Evolutionary conservation across 1,284 basidiomycete genomes (phyloP).

Genomic region (Cutaneotrichosporon mucoides): DNA sequence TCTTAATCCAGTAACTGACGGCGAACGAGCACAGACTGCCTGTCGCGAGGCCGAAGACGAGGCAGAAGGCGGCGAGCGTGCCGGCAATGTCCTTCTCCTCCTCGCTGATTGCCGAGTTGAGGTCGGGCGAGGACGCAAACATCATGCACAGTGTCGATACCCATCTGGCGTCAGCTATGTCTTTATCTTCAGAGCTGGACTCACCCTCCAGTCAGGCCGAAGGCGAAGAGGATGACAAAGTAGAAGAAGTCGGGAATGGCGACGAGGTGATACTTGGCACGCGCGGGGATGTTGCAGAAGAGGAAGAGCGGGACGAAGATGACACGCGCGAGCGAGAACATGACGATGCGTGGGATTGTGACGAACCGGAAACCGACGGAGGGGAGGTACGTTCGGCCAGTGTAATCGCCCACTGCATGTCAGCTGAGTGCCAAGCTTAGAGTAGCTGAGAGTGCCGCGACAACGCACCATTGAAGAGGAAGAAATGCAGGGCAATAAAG

Average conservation of each 20-base stretch:
- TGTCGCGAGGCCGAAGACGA: conserved; percentile 67
- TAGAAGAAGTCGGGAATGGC: conserved; percentile 70
- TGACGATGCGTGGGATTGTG: conserved; percentile 2
- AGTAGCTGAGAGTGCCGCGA: no score
- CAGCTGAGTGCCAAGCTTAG: background rate
- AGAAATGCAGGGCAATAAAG: conserved; percentile 49
- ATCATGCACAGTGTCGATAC: conserved; percentile 47
- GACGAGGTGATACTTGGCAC: conserved; percentile 42
- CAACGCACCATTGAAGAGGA: conserved; percentile 51
- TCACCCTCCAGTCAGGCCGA: conserved; percentile 76
- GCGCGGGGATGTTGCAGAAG: conserved; percentile 61
- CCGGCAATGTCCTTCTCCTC: conserved; percentile 78
- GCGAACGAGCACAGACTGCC: conserved; percentile 76
- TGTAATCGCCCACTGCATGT: conserved; percentile 67
- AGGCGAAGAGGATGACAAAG: conserved; percentile 65
- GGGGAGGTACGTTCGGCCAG: conserved; percentile 66
- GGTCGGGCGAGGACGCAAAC: conserved; percentile 39
- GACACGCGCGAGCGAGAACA: conserved; percentile 64
- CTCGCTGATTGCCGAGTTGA: conserved; percentile 47
- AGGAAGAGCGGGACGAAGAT: conserved; percentile 76
- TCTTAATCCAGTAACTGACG: conserved; percentile 50
- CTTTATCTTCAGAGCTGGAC: background rate
- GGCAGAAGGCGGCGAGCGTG: conserved; percentile 69
- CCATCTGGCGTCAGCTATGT: conserved; percentile 29
- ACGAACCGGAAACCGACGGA: conserved; percentile 54